phyloP scores from a whole-genome alignment of 371 early-diverging fungal genomes.

The Actinomucor elegans region DNA sequence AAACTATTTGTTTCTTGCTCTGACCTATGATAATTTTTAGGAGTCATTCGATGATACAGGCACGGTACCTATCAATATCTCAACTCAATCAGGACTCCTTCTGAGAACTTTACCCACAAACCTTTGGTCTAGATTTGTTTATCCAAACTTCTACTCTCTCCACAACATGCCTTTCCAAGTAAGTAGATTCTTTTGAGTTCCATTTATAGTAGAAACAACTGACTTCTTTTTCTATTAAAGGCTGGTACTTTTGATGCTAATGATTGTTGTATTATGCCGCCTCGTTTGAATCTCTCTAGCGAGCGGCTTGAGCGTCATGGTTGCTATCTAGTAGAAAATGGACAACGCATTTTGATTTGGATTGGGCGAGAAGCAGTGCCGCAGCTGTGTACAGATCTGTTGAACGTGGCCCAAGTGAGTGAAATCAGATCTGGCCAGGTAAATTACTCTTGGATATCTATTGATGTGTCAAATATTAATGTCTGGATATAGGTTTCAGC shows the following conservation, averaged over 20 bases:
- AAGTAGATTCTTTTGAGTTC: constrained; percentile 6
- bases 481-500: constrained; percentile 18
- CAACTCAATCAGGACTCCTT: constrained; percentile 53
- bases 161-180: constrained; percentile 66
- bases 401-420: constrained; percentile 38
- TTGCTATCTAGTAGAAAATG: constrained; percentile 71
- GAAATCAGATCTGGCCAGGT: constrained; percentile 35
- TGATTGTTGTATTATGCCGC: constrained; percentile 57
- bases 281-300: constrained; percentile 61
- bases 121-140: constrained; percentile 40
- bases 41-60: constrained; percentile 42
- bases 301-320: constrained; percentile 77
- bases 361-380: constrained; percentile 65
- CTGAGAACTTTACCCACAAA: constrained; percentile 64
- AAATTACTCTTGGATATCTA: too few species aligned
- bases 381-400: constrained; percentile 54
- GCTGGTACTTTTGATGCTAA: constrained; percentile 35
- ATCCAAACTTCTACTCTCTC: constrained; percentile 69
- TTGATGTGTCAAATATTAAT: too few species aligned
- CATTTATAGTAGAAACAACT: background rate
- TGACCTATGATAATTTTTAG: constrained; percentile 5
- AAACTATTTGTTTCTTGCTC: background rate
- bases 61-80: constrained; percentile 49
- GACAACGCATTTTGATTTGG: constrained; percentile 72
- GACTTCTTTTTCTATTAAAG: constrained; percentile 33